Conservation (phyloP, 148 eudicot genomes). For the Nyssa sinensis region DNA sequence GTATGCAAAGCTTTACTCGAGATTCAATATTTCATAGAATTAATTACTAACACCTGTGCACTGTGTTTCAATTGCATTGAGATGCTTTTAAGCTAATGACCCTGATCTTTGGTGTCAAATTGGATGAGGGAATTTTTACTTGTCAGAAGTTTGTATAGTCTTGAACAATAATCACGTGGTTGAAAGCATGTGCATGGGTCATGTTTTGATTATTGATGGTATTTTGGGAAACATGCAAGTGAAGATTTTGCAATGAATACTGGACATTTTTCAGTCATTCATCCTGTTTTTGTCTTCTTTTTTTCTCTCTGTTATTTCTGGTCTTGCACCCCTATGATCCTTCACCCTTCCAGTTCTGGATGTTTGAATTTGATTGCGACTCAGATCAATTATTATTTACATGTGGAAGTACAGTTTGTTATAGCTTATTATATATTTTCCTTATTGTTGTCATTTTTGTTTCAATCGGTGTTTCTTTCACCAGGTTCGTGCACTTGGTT, state of each 20-base stretch:
- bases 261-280: neutral
- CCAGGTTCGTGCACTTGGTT: neutral
- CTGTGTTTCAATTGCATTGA: conserved; percentile 20
- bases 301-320: neutral
- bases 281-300: neutral
- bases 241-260: neutral
- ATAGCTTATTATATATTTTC: neutral
- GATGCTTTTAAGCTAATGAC: too few relatives aligned
- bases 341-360: neutral
- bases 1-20: too few relatives aligned
- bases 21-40: neutral
- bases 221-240: neutral
- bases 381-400: too few relatives aligned
- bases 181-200: conserved; percentile 4
- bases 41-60: conserved; percentile 24
- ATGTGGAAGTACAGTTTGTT: neutral
- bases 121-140: conserved; percentile 4
- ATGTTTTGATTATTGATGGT: conserved; percentile 2
- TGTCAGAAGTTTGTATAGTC: conserved; percentile 21
- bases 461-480: neutral
- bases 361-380: too few relatives aligned
- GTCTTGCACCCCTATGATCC: neutral
- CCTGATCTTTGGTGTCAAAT: too few relatives aligned
- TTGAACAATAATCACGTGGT: conserved; percentile 9
- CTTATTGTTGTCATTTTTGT: too few relatives aligned